Percentiles rank a stretch among this genome's conserved stretches.
phyloP scores from a whole-genome alignment of 345 rosid genomes.

The Stellera chamaejasme region DNA sequence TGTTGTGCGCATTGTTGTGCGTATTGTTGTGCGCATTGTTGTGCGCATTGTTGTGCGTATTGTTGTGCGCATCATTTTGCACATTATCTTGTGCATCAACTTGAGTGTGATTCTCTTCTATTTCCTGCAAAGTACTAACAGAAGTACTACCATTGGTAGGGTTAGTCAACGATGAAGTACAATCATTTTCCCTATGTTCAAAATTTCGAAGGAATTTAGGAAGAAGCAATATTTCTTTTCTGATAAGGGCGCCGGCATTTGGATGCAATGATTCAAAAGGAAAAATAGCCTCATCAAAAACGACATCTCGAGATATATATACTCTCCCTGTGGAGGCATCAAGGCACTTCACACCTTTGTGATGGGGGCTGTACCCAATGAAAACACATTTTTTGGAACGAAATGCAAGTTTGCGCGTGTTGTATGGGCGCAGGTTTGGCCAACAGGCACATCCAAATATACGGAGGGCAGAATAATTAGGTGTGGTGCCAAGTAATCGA shows the following conservation, averaged over 20 bases:
- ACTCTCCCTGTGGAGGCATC: rapidly evolving
- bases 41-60: background rate
- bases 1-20: too few species aligned
- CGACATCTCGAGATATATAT: background rate
- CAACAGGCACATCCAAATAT: background rate
- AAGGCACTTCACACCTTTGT: background rate
- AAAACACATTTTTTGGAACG: background rate
- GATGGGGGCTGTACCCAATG: background rate
- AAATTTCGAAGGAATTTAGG: too few species aligned
- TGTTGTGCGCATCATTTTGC: too few species aligned
- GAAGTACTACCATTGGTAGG: background rate
- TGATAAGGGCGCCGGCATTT: rapidly evolving
- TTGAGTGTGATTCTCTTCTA: too few species aligned
- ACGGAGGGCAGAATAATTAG: too few species aligned
- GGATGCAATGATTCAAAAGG: background rate
- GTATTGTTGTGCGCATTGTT: too few species aligned
- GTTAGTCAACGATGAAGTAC: too few species aligned
- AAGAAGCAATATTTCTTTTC: too few species aligned
- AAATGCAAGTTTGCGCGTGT: background rate
- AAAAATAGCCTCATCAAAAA: background rate
- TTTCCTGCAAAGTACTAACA: too few species aligned
- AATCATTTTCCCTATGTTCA: too few species aligned
- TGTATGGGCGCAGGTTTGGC: background rate
- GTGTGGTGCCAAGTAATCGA: background rate
- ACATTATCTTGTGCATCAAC: too few species aligned